A percentile compares a stretch with the other conserved stretches of the same genome.
Evolutionary conservation across 1,284 basidiomycete genomes (phyloP).

Genomic region (Marasmius sp.): DNA sequence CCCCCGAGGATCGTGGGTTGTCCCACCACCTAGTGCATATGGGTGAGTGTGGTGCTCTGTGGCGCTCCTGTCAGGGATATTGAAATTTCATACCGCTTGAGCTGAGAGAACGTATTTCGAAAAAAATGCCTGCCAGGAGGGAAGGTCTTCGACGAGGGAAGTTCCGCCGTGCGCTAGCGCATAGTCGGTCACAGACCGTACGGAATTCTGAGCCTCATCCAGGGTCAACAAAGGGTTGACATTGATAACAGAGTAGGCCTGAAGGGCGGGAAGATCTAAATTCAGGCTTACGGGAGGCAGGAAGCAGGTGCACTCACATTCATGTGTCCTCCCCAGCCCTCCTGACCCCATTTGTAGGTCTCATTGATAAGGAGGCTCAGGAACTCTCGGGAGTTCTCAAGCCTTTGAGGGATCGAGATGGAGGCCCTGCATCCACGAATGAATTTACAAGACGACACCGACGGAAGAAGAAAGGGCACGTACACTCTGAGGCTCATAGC

Average conservation of each 20-base stretch:
- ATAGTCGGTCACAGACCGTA: conserved; percentile 30
- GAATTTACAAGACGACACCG: conserved; percentile 25
- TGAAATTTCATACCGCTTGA: background rate
- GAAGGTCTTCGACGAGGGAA: conserved; percentile 30
- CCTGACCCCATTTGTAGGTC: conserved; percentile 39
- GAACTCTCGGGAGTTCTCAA: conserved; percentile 21
- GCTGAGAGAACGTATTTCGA: conserved; percentile 12
- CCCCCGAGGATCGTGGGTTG: conserved; percentile 27
- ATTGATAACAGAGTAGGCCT: conserved; percentile 7
- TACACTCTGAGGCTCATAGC: conserved; percentile 29
- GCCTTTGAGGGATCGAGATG: conserved; percentile 14
- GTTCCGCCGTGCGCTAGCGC: conserved; percentile 28
- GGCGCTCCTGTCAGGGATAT: background rate
- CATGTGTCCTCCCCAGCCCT: conserved; percentile 55
- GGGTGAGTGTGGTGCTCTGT: background rate
- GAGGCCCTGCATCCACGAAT: conserved; percentile 9
- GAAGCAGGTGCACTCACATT: conserved; percentile 25
- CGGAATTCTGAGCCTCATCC: conserved; percentile 27
- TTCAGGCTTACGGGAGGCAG: conserved; percentile 18
- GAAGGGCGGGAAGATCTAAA: background rate
- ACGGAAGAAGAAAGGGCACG: background rate
- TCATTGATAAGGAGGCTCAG: conserved; percentile 35
- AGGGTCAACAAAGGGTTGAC: conserved; percentile 29
- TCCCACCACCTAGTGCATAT: conserved; percentile 26
- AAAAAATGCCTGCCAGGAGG: conserved; percentile 32